Conservation (phyloP, 2,329 filamentous ascomycete genomes). For the Grosmannia clavigera region DNA sequence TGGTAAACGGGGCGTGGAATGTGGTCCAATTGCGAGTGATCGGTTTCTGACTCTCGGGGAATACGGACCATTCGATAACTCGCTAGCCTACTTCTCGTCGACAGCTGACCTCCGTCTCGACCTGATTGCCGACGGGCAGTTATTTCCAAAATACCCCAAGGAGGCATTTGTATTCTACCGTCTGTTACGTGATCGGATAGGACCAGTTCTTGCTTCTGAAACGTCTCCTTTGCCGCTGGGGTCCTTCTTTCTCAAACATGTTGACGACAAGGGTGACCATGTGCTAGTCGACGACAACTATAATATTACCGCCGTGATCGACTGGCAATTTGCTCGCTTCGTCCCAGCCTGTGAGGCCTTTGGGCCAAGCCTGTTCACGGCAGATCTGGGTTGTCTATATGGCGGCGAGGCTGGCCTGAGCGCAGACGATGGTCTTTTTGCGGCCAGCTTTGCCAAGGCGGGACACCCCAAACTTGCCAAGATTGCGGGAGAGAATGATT, state of each 20-base stretch:
- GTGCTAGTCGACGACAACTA: conserved; percentile 31
- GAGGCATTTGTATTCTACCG: no score
- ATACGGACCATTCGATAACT: neutral
- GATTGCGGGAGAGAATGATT: neutral
- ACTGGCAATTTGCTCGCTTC: conserved; percentile 20
- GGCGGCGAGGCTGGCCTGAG: conserved; percentile 1
- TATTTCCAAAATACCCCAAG: no score
- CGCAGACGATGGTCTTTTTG: neutral
- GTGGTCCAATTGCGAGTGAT: neutral
- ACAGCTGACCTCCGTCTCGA: conserved; percentile 1
- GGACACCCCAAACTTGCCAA: neutral
- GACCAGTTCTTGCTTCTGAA: no score
- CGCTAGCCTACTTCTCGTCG: neutral
- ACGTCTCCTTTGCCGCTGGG: no score
- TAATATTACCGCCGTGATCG: conserved; percentile 28
- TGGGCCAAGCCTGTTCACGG: conserved; percentile 1
- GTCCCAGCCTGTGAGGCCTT: conserved; percentile 25
- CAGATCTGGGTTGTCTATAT: neutral
- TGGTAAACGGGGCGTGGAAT: neutral
- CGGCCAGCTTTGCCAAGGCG: neutral
- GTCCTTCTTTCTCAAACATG: conserved; percentile 16
- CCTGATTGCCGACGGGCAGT: neutral
- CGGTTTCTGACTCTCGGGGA: neutral
- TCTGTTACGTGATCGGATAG: no score
- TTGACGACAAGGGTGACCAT: conserved; percentile 16